These are phyloP conservation scores for Podospora fimiseda DNA, from an alignment of 495 filamentous ascomycete genomes.

Conservation along the genomic window DNA sequence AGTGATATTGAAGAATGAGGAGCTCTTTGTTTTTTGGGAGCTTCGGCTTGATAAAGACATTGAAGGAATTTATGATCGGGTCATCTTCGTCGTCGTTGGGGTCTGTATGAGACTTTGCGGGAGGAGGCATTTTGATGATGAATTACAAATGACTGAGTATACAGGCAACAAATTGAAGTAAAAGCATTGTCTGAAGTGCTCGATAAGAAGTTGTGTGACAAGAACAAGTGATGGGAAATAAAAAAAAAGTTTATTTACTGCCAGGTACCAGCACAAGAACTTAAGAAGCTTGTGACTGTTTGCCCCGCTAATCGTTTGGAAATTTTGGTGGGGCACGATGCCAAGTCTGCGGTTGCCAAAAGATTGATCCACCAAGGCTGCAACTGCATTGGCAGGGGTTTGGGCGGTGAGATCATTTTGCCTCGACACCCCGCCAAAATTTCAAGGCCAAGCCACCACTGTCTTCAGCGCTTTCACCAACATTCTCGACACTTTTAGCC, in stretches of 20 bases:
- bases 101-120: not conserved
- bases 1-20: constrained; percentile 39
- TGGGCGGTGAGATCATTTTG: not conserved
- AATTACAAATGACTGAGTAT: not conserved
- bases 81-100: constrained; percentile 32
- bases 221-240: too few relatives aligned
- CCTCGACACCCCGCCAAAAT: not conserved
- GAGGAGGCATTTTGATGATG: not conserved
- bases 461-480: too few relatives aligned
- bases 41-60: constrained; percentile 41
- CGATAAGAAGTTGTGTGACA: too few relatives aligned
- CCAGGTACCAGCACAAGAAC: too few relatives aligned
- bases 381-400: not conserved
- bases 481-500: too few relatives aligned
- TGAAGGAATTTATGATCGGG: constrained; percentile 43
- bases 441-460: not conserved
- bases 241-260: too few relatives aligned
- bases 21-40: constrained; percentile 37
- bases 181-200: too few relatives aligned
- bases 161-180: not conserved
- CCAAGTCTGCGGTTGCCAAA: not conserved
- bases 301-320: constrained; percentile 12
- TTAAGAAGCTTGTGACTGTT: too few relatives aligned
- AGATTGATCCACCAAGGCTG: not conserved
- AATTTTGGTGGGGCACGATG: constrained; percentile 16